Conservation (phyloP, 2,329 filamentous ascomycete genomes). For the Aspergillus melleus region DNA sequence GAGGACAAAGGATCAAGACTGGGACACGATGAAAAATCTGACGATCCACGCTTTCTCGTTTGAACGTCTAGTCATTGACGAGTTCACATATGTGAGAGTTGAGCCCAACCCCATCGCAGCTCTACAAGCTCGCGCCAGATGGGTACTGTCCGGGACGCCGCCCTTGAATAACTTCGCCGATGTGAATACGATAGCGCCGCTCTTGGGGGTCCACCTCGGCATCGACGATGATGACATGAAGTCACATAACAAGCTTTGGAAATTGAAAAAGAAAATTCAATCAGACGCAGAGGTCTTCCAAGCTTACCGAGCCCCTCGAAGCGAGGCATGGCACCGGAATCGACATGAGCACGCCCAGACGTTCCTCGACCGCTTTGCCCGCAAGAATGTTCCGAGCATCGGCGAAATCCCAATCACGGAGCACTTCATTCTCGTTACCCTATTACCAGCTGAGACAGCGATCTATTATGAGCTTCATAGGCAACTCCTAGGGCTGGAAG, state of each 20-base stretch:
- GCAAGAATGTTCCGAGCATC: slow-evolving; percentile 48
- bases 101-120: slow-evolving; percentile 46
- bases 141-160: slow-evolving; percentile 66
- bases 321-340: slow-evolving; percentile 52
- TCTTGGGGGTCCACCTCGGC: slow-evolving; percentile 58
- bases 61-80: slow-evolving; percentile 63
- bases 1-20: slow-evolving; percentile 12
- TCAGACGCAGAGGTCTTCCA: slow-evolving; percentile 57
- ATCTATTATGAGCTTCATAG: slow-evolving; percentile 59
- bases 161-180: slow-evolving; percentile 58
- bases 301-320: slow-evolving; percentile 51
- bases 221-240: slow-evolving; percentile 51
- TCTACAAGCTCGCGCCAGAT: slow-evolving; percentile 54
- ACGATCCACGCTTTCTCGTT: slow-evolving; percentile 62
- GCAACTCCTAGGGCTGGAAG: slow-evolving; percentile 52
- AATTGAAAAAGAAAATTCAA: slow-evolving; percentile 21
- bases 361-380: slow-evolving; percentile 57
- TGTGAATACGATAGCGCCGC: slow-evolving; percentile 58
- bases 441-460: slow-evolving; percentile 51
- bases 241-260: slow-evolving; percentile 49
- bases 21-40: slow-evolving; percentile 31
- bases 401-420: slow-evolving; percentile 48
- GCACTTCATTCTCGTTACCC: slow-evolving; percentile 44
- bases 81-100: slow-evolving; percentile 59
- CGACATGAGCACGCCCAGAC: slow-evolving; percentile 54